phyloP scores from a whole-genome alignment of 169 alveolate genomes.

The Cryptosporidium felis region DNA sequence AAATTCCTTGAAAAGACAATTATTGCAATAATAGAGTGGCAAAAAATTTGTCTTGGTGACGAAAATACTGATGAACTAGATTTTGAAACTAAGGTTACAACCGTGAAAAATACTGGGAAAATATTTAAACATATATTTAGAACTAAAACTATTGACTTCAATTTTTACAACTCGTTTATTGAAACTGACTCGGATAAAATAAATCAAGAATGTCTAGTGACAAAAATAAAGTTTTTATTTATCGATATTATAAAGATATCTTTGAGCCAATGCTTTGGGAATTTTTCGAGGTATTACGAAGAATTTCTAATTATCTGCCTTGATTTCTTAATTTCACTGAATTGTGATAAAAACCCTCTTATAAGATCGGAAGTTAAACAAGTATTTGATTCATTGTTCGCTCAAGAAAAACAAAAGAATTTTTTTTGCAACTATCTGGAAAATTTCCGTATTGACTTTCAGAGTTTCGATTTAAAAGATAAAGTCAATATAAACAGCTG shows the following conservation, averaged over 20 bases:
- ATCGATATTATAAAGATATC: background rate
- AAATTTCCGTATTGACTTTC: background rate
- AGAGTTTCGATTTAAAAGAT: background rate
- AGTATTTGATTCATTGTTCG: background rate
- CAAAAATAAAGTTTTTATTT: background rate
- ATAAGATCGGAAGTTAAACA: background rate
- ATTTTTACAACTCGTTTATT: background rate
- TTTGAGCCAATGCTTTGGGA: background rate
- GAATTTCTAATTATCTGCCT: background rate
- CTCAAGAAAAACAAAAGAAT: background rate
- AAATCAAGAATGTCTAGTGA: background rate
- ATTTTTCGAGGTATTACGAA: background rate
- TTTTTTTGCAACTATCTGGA: background rate
- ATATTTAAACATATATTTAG: background rate
- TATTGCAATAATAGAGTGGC: slow-evolving; percentile 20
- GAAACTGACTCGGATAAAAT: background rate
- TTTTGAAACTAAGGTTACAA: background rate
- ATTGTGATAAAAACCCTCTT: background rate
- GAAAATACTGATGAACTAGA: background rate
- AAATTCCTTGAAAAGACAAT: background rate
- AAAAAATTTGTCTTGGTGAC: background rate
- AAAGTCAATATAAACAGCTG: too few species aligned
- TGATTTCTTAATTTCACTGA: slow-evolving; percentile 30
- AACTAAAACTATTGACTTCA: background rate
- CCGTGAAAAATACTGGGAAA: slow-evolving; percentile 29